A percentile compares a stretch with the other conserved stretches of the same genome.
Evolutionary conservation across 2,329 filamentous ascomycete genomes (phyloP).

Genomic region (Aspergillus brunneoviolaceus): DNA sequence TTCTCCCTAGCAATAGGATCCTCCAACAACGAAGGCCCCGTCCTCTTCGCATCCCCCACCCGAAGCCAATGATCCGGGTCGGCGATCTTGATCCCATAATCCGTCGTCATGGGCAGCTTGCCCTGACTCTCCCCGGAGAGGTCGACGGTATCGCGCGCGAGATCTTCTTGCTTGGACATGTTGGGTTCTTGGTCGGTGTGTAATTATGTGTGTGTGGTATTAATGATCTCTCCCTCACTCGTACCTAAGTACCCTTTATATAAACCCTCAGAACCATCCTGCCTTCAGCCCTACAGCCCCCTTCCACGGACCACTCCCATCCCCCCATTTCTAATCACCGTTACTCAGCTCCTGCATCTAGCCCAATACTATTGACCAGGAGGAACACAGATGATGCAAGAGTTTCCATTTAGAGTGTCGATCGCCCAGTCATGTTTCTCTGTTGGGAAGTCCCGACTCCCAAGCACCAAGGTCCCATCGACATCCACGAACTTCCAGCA

Average conservation of each 20-base stretch:
- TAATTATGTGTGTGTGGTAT: not conserved
- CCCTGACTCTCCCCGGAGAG: conserved; percentile 37
- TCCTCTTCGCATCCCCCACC: conserved; percentile 60
- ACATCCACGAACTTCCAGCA: too few relatives aligned
- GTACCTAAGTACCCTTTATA: not conserved
- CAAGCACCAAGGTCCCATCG: too few relatives aligned
- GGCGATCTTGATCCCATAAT: conserved; percentile 71
- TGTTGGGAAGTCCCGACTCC: too few relatives aligned
- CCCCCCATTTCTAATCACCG: conserved; percentile 1
- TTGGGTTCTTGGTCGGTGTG: not conserved
- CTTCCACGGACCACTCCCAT: not conserved
- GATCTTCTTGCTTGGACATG: conserved; percentile 60
- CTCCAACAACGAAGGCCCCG: conserved; percentile 68
- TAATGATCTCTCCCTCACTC: too few relatives aligned
- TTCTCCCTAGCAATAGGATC: conserved; percentile 73
- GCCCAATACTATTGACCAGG: not conserved
- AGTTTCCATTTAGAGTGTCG: not conserved
- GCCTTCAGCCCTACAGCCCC: not conserved
- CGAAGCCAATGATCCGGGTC: conserved; percentile 78
- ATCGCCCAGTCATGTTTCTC: not conserved
- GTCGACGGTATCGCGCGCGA: conserved; percentile 60
- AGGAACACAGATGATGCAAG: not conserved
- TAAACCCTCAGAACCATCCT: not conserved
- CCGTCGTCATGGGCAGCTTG: conserved; percentile 66
- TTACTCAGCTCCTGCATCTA: not conserved